These are phyloP conservation scores for Starmera pachycereana DNA, from an alignment of 805 yeast genomes.

Conservation along the genomic window DNA sequence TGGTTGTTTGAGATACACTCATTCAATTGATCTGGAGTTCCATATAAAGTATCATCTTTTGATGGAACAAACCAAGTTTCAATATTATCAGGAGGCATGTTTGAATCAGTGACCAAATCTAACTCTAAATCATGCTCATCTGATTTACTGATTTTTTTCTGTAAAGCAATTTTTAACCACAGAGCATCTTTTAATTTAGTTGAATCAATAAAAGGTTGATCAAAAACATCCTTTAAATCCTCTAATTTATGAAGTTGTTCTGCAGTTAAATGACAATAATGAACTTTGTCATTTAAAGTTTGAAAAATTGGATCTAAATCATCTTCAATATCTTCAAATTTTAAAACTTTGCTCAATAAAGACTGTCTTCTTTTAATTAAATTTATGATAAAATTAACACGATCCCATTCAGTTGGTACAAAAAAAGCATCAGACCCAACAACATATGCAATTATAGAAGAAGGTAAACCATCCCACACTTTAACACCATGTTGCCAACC, in stretches of 20 bases:
- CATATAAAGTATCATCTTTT: slow-evolving; percentile 38
- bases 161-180: slow-evolving; percentile 37
- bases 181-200: slow-evolving; percentile 33
- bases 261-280: slow-evolving; percentile 39
- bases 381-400: slow-evolving; percentile 36
- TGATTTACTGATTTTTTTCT: slow-evolving; percentile 26
- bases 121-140: slow-evolving; percentile 17
- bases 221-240: slow-evolving; percentile 24
- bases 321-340: slow-evolving; percentile 7
- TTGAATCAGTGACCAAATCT: slow-evolving; percentile 18
- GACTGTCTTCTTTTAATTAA: slow-evolving; percentile 26
- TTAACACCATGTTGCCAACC: slow-evolving; percentile 38
- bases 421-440: slow-evolving; percentile 41
- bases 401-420: slow-evolving; percentile 45
- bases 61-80: slow-evolving; percentile 32
- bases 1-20: slow-evolving; percentile 15
- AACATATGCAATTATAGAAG: slow-evolving; percentile 29
- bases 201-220: slow-evolving; percentile 28
- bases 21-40: slow-evolving; percentile 29
- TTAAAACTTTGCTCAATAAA: slow-evolving; percentile 1
- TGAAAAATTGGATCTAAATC: slow-evolving; percentile 16
- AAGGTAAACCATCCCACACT: slow-evolving; percentile 39
- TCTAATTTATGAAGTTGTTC: slow-evolving; percentile 37
- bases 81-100: slow-evolving; percentile 19
- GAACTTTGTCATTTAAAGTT: slow-evolving; percentile 30